A percentile compares a stretch with the other conserved stretches of the same genome.
Evolutionary conservation across 2,329 filamentous ascomycete species (phyloP).

Genomic region (Colletotrichum musicola): DNA sequence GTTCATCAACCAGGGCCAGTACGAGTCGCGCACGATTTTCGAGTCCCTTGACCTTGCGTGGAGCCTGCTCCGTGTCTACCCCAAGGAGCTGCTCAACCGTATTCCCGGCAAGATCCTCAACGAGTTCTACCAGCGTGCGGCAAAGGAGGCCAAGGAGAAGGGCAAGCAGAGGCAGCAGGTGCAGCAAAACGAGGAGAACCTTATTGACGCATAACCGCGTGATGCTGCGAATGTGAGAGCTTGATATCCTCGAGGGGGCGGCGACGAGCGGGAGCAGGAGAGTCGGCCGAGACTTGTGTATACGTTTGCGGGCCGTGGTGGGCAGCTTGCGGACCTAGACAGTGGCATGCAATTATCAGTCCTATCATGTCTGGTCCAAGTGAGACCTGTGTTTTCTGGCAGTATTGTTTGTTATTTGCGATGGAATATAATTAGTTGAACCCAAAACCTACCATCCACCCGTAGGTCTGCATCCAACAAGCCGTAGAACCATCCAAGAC

Average conservation of each 20-base stretch:
- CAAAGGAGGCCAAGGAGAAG: conserved; percentile 73
- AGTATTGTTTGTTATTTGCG: conserved; percentile 21
- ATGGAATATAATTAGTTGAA: conserved; percentile 17
- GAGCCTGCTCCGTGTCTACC: conserved; percentile 96
- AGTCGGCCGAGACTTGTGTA: conserved; percentile 37
- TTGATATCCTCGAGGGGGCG: conserved; percentile 33
- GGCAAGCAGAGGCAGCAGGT: conserved; percentile 65
- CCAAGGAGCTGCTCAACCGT: conserved; percentile 97
- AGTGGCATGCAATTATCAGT: conserved; percentile 38
- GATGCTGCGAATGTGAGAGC: conserved; percentile 4
- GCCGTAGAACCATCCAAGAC: not conserved
- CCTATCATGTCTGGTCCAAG: conserved; percentile 19
- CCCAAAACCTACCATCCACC: too few species aligned
- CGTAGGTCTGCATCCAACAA: not conserved
- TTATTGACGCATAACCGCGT: conserved; percentile 67
- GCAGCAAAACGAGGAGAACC: conserved; percentile 66
- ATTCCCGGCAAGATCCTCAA: conserved; percentile 86
- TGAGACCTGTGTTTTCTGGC: conserved; percentile 4
- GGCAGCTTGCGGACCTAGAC: conserved; percentile 37
- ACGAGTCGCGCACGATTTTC: conserved; percentile 91
- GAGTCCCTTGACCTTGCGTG: conserved; percentile 97
- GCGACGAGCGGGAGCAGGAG: not conserved
- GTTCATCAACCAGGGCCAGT: conserved; percentile 92
- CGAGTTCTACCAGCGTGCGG: conserved; percentile 82
- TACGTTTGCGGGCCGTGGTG: conserved; percentile 29